Evolutionary conservation across 2,329 filamentous ascomycete genomes (phyloP), one percentile per base, ranked within the genome.

Genomic region (Xylariaceae sp.): DNA sequence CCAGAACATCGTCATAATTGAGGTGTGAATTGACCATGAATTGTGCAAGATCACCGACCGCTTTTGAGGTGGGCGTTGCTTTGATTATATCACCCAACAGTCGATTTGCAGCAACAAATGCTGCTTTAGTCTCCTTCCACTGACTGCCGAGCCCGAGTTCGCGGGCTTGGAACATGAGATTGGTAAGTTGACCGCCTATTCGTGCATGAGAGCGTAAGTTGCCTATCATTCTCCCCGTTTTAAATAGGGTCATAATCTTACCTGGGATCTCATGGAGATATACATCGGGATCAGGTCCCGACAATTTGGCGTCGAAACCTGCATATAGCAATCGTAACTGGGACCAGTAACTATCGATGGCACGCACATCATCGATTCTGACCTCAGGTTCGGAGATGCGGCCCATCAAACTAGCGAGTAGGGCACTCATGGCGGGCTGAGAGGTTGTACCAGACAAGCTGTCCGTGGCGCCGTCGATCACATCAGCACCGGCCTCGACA

Each of bases 201-300:
- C n/a, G n/a, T n/a, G n/a, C n/a, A n/a, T n/a, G n/a, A n/a, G n/a
- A n/a, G n/a, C n/a, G n/a, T n/a, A n/a, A n/a, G n/a, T n/a, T n/a
- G n/a, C n/a, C n/a, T n/a, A n/a, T n/a, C n/a, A n/a, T n/a, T n/a
- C n/a, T n/a, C n/a, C n/a, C n/a, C n/a, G n/a, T n/a, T n/a, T n/a
- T n/a, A n/a, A n/a, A n/a, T n/a, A n/a, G n/a, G n/a, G n/a, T n/a
- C n/a, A n/a, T n/a, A n/a, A n/a, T 5, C 29, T 17, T 36, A 48
- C 45, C 45, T 36, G 45, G 45, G 9, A 48, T 48, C 31, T 48
- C 45, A 21, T 48, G 45, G 11, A 36, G 45, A 48, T 48, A 48
- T 1, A 48, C 45, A 11, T 36, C 31, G 5, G 45, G 45, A 26
- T 48, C 45, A 6, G 45, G 45, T 17, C 45, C 45, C n/a, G 31